phyloP scores from a whole-genome alignment of 2,329 filamentous ascomycete genomes.

The Diaporthe destruens region DNA sequence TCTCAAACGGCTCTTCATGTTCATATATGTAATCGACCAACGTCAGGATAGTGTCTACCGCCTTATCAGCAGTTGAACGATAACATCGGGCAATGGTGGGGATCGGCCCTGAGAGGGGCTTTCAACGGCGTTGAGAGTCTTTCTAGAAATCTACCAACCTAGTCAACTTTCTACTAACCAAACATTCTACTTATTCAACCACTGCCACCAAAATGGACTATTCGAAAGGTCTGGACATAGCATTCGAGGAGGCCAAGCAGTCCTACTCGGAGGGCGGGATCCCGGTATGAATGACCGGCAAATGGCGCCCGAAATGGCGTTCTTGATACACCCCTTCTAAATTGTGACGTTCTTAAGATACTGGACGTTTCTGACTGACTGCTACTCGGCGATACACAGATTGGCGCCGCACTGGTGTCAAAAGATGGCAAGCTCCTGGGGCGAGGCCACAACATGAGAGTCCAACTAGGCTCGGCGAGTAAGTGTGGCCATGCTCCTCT shows the following conservation, averaged over 20 bases:
- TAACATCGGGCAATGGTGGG: slow-evolving; percentile 33
- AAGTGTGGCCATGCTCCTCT: not conserved
- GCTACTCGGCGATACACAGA: slow-evolving; percentile 51
- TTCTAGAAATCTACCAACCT: not conserved
- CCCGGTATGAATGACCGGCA: slow-evolving; percentile 53
- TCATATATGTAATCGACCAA: not conserved
- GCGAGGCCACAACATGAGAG: slow-evolving; percentile 79
- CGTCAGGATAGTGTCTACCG: not conserved
- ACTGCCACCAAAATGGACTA: slow-evolving; percentile 53
- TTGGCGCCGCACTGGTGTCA: slow-evolving; percentile 72
- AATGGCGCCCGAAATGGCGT: not conserved
- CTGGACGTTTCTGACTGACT: not conserved
- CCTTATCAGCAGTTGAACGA: slow-evolving; percentile 31
- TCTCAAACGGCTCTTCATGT: not conserved
- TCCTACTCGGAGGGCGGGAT: slow-evolving; percentile 62
- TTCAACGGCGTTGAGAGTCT: not conserved
- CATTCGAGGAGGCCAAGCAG: slow-evolving; percentile 60
- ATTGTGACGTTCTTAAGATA: not conserved
- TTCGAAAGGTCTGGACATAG: slow-evolving; percentile 57
- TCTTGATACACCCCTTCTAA: not conserved
- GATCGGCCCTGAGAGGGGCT: slow-evolving; percentile 4
- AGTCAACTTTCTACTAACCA: not conserved
- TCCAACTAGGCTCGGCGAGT: slow-evolving; percentile 67
- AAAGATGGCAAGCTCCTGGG: slow-evolving; percentile 78
- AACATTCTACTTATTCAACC: not conserved